These are phyloP conservation scores for Serendipita vermifera DNA, from an alignment of 768 basidiomycete species.

Conservation along the genomic window DNA sequence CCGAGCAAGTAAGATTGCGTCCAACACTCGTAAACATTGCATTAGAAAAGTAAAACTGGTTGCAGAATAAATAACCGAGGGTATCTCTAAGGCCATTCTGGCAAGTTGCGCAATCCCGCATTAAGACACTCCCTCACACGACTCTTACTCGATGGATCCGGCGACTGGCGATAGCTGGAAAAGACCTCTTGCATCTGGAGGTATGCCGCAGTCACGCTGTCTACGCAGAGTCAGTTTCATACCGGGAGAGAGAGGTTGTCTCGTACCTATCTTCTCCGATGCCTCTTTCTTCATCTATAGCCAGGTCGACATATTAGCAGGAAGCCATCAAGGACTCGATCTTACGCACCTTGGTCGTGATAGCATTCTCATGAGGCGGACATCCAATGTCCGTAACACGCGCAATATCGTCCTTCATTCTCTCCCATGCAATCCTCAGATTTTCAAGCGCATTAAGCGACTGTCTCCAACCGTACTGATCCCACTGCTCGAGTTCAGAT, in stretches of 20 bases:
- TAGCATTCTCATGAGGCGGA: conserved; percentile 19
- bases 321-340: conserved; percentile 45
- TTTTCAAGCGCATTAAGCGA: conserved; percentile 46
- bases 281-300: conserved; percentile 22
- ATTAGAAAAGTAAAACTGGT: no score
- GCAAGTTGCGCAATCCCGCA: conserved; percentile 55
- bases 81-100: conserved; percentile 65
- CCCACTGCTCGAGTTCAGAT: conserved; percentile 57
- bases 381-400: conserved; percentile 34
- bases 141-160: conserved; percentile 54
- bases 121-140: conserved; percentile 70
- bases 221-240: conserved; percentile 30
- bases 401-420: conserved; percentile 43
- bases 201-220: conserved; percentile 51
- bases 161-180: conserved; percentile 58
- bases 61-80: no score
- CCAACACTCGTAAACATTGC: no score
- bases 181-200: conserved; percentile 71
- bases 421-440: conserved; percentile 55
- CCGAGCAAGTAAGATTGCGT: no score
- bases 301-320: conserved; percentile 11
- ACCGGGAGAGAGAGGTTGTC: conserved; percentile 30
- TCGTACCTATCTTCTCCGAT: conserved; percentile 21
- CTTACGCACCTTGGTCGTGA: conserved; percentile 21
- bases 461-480: conserved; percentile 58